Evolutionary conservation across 768 basidiomycete genomes (phyloP).

Genomic region (Antrodiella citrinella): DNA sequence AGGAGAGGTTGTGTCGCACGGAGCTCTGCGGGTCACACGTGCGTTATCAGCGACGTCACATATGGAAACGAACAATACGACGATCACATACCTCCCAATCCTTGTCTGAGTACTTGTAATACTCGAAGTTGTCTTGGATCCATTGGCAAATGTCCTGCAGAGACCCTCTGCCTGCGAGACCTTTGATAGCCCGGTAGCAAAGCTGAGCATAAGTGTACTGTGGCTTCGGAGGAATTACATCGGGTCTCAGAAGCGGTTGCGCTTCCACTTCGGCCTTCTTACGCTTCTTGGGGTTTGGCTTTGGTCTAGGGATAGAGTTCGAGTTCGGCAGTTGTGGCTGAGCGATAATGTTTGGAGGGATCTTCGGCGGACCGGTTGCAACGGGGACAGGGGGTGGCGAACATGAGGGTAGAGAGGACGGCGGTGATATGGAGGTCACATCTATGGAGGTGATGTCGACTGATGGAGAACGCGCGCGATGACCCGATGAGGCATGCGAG

Average conservation of each 20-base stretch:
- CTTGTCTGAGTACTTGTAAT: slow-evolving; percentile 80
- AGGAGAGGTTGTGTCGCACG: slow-evolving; percentile 91
- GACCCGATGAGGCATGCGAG: slow-evolving; percentile 53
- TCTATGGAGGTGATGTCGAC: slow-evolving; percentile 65
- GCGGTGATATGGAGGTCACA: slow-evolving; percentile 48
- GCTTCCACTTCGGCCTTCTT: slow-evolving; percentile 48
- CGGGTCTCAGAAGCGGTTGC: slow-evolving; percentile 42
- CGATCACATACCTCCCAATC: slow-evolving; percentile 78
- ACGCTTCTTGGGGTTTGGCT: slow-evolving; percentile 55
- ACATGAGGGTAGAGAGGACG: slow-evolving; percentile 70
- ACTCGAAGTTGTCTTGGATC: slow-evolving; percentile 84
- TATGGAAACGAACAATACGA: neutral
- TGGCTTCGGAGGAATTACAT: slow-evolving; percentile 84
- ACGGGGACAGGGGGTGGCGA: slow-evolving; percentile 56
- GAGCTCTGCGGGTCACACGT: slow-evolving; percentile 47
- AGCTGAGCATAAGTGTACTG: slow-evolving; percentile 86
- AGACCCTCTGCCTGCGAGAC: slow-evolving; percentile 78
- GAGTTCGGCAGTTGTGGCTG: slow-evolving; percentile 56
- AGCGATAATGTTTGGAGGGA: slow-evolving; percentile 29
- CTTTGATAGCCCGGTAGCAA: slow-evolving; percentile 83
- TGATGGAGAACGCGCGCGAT: slow-evolving; percentile 65
- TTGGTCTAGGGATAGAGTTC: slow-evolving; percentile 30
- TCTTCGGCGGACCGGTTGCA: slow-evolving; percentile 36
- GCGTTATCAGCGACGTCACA: slow-evolving; percentile 1
- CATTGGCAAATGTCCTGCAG: slow-evolving; percentile 87